Conservation (phyloP, 2,329 filamentous ascomycete species). For the Parastagonospora avenae region DNA sequence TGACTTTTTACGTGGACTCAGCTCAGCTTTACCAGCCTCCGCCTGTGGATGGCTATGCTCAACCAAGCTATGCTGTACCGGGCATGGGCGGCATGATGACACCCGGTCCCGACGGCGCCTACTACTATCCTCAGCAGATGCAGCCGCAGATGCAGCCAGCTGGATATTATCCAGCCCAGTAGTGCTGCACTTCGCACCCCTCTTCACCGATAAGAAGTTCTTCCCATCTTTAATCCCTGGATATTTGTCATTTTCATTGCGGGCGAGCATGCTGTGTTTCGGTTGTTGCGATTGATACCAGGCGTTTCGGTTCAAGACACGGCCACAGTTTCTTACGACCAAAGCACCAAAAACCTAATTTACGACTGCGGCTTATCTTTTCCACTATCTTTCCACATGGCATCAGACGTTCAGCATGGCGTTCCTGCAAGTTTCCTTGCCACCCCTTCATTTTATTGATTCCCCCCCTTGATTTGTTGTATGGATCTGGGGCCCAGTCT, state of each 20-base stretch:
- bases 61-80: constrained; percentile 58
- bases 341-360: constrained; percentile 6
- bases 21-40: constrained; percentile 64
- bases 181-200: constrained; percentile 1
- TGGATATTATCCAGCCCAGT: constrained; percentile 64
- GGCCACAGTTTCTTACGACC: constrained; percentile 1
- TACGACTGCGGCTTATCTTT: neutral
- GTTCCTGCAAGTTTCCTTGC: constrained; percentile 1
- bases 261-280: constrained; percentile 7
- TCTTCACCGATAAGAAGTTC: neutral
- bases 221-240: neutral
- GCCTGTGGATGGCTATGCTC: constrained; percentile 52
- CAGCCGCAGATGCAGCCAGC: constrained; percentile 49
- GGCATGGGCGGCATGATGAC: constrained; percentile 84
- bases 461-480: constrained; percentile 1
- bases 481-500: neutral
- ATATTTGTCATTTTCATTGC: neutral
- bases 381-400: neutral
- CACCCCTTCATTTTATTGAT: constrained; percentile 2
- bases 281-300: constrained; percentile 7
- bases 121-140: constrained; percentile 63
- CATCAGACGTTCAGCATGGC: neutral
- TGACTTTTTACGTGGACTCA: constrained; percentile 92
- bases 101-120: constrained; percentile 58
- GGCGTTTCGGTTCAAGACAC: constrained; percentile 3